Conservation (phyloP, 1,139 yeast species). For the Wickerhamomyces sp. region DNA sequence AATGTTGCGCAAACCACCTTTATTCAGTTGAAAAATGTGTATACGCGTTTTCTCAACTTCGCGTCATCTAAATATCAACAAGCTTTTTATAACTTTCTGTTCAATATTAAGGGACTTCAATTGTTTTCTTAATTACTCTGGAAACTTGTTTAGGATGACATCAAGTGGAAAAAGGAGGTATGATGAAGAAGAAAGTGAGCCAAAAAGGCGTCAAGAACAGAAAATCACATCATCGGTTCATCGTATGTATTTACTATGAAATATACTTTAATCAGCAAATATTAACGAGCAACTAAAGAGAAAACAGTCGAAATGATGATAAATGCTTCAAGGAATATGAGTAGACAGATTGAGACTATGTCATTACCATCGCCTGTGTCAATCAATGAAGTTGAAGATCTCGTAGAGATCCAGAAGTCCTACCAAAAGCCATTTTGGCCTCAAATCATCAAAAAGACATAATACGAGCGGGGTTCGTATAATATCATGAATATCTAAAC, state of each 20-base stretch:
- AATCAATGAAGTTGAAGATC: not conserved
- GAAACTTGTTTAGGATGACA: not conserved
- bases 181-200: not conserved
- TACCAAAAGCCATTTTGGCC: constrained; percentile 3
- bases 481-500: no score
- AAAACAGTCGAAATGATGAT: constrained; percentile 7
- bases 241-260: constrained; percentile 7
- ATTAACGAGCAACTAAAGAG: constrained; percentile 2
- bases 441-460: not conserved
- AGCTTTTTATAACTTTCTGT: no score
- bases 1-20: no score
- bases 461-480: no score
- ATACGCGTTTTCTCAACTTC: no score
- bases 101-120: no score
- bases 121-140: no score
- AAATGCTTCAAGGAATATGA: constrained; percentile 3
- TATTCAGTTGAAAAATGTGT: no score
- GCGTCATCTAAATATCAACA: no score
- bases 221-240: constrained; percentile 8
- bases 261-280: not conserved
- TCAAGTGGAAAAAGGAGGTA: not conserved
- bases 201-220: constrained; percentile 4
- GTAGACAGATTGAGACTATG: not conserved
- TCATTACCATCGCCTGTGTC: not conserved
- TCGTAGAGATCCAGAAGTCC: not conserved